Base-by-base conservation (phyloP, 345 rosid species). In the Eucalyptus viminalis region DNA sequence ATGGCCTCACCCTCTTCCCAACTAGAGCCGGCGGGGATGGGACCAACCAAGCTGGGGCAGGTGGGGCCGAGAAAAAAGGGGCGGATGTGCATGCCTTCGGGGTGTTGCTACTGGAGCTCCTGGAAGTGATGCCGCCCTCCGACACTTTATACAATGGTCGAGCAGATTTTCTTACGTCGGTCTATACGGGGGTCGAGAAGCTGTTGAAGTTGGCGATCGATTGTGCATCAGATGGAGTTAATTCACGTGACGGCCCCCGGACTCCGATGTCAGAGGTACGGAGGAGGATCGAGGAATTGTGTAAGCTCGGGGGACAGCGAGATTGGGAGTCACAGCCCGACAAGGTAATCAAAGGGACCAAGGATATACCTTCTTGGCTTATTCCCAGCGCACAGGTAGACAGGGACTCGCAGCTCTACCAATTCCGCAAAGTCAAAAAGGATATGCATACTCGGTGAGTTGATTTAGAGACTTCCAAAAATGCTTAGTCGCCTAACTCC, bases 141-240 rank as follows among this genome's bases (percentile, higher is more conserved):
- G 6, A 49, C 0, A 49, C 98, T 8, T 96, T 96, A 95, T 14
- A 96, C 95, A 29, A 98, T 96, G 37, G 37, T 29, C 17, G 0
- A 91, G 95, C 92, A 60, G 98, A 96, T 89, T 97, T 96, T 15
- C 99, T 99, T 1, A 92, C 95, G 88, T 96, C 98, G 99, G 99
- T 97, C 11, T 87, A 37, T 37, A 37, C 94, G 60, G 60, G 0
- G 14, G 54, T 16, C 1, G 51, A 94, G 93, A 93, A 96, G 96
- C 53, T 91, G 96, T 91, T 50, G 17, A 96, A 96, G 91, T 93
- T 97, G 87, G 98, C 94, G 29, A 95, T 94, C 96, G 92, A 96
- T 8, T 97, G 99, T 90, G 98, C 95, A 54, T 95, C 53, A 50
- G 53, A 50, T 14, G 53, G 95, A 44, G 92, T 90, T 88, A 83